Conservation (phyloP, 306 rosid species). For the Pyrus communis region DNA sequence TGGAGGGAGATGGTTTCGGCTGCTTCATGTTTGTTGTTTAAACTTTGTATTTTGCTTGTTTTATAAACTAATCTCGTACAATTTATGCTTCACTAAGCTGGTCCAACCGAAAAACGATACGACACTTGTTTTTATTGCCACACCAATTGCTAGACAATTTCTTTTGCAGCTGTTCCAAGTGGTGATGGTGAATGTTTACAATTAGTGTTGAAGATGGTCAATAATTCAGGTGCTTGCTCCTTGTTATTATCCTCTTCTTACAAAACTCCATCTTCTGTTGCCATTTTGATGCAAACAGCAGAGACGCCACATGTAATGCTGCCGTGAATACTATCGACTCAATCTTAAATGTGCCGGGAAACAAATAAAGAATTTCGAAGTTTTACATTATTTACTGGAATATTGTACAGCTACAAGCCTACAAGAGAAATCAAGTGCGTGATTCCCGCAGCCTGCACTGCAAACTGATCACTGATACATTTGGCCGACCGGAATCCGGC, state of each 20-base stretch:
- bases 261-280: no score
- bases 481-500: no score
- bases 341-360: background rate
- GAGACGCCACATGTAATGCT: no score
- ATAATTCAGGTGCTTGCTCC: no score
- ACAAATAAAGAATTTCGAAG: background rate
- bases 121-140: background rate
- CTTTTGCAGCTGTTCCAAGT: background rate
- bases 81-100: background rate
- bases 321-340: no score
- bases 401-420: background rate
- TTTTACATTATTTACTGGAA: background rate
- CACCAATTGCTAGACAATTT: background rate
- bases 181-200: background rate
- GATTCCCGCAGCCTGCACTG: background rate
- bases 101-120: background rate
- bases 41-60: slow-evolving; percentile 3
- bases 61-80: background rate
- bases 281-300: no score
- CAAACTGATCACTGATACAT: background rate
- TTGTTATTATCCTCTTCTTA: no score
- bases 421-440: background rate
- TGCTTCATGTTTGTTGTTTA: background rate
- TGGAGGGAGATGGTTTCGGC: background rate
- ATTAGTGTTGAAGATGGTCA: background rate